These are phyloP conservation scores for Cladosporium sp. DNA, from an alignment of 2,329 filamentous ascomycete genomes.

Conservation along the genomic window DNA sequence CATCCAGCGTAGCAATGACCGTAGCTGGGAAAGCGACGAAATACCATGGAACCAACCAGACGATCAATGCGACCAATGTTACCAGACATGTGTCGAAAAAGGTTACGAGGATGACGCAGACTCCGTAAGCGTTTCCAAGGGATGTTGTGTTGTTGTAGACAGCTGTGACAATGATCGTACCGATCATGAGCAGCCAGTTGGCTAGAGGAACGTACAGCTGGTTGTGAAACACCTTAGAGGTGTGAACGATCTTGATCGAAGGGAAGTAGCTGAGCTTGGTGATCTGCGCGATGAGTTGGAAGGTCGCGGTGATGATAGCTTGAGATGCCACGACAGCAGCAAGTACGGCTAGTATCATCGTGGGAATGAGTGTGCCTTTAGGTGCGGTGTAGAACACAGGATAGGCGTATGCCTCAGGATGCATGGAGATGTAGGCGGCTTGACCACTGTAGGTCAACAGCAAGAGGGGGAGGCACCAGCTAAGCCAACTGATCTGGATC, in stretches of 20 bases:
- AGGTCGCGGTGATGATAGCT: conserved; percentile 70
- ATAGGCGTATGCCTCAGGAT: conserved; percentile 58
- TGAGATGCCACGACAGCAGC: conserved; percentile 67
- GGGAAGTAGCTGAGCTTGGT: conserved; percentile 71
- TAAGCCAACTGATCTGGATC: conserved; percentile 67
- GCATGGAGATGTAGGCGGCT: conserved; percentile 61
- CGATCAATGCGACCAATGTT: conserved; percentile 62
- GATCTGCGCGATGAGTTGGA: conserved; percentile 60
- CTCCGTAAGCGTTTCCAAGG: conserved; percentile 65
- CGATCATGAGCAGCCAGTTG: conserved; percentile 72
- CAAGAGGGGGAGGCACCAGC: conserved; percentile 58
- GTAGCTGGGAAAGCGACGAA: conserved; percentile 59
- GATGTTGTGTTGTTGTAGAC: conserved; percentile 57
- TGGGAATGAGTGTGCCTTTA: conserved; percentile 61
- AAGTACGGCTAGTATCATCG: conserved; percentile 61
- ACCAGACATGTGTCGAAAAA: conserved; percentile 74
- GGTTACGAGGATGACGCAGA: conserved; percentile 74
- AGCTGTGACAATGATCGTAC: conserved; percentile 57
- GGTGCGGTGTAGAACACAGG: conserved; percentile 69
- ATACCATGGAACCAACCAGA: conserved; percentile 59
- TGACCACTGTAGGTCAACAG: conserved; percentile 65
- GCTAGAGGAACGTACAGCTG: conserved; percentile 71
- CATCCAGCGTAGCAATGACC: conserved; percentile 60
- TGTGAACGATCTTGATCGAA: conserved; percentile 67
- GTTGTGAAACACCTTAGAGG: conserved; percentile 62